Base-by-base conservation (phyloP, 345 rosid species). In the Theobroma cacao region DNA sequence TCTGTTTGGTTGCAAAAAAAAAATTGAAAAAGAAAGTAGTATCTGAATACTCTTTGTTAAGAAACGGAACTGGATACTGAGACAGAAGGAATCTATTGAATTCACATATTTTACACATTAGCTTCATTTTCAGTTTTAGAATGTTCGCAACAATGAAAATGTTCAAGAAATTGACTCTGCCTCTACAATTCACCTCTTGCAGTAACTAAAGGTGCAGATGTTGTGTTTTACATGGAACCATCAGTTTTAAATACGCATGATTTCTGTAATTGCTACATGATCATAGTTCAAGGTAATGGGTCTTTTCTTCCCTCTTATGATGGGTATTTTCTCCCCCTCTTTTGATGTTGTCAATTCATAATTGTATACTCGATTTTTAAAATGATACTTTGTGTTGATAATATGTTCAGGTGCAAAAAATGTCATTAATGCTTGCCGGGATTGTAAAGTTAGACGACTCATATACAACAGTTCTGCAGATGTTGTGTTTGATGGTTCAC, bases 391-490 rank as follows among this genome's bases (percentile, higher is more conserved):
- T 24, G 22, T 64, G 71, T 59, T 70, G 17, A 55, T 20, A 13
- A 65, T 68, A 61, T 33, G 20, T 53, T 77, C 82, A 96, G 99
- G 99, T 65, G 86, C 97, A 48, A 89, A 90, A 75, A 94, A 94
- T 83, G 95, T 94, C 75, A 88, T 92, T 75, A 83, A 82, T 40
- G 94, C 92, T 18, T 96, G 99, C 82, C 85, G 84, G 72, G 95
- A 90, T 80, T 87, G 94, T 85, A 88, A 88, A 86, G 97, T 96
- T 43, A 88, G 90, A 73, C 86, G 81, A 88, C 90, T 96, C 48
- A 84, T 96, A 75, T 92, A 92, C 81, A 87, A 90, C 76, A 92
- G 99, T 84, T 83, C 94, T 45, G 98, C 93, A 6, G 97, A 92
- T 89, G 91, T 96, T 40, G 89, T 91, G 67, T 92, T 94, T 82